phyloP scores from a whole-genome alignment of 1,284 basidiomycete genomes.

The Leccinum solheimii region DNA sequence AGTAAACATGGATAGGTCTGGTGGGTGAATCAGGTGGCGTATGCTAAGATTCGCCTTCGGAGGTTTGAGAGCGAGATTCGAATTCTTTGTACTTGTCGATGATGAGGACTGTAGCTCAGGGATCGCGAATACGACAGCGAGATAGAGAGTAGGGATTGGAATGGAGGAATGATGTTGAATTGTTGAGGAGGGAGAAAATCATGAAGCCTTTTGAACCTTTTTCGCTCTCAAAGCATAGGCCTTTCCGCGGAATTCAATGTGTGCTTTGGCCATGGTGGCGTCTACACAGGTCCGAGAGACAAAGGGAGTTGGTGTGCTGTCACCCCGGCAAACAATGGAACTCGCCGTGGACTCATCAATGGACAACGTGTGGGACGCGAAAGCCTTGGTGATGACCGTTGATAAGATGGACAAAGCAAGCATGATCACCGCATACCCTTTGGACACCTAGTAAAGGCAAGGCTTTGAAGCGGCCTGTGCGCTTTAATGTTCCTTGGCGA shows the following conservation, averaged over 20 bases:
- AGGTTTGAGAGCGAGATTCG: neutral
- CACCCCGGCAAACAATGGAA: slow-evolving; percentile 15
- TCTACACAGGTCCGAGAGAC: slow-evolving; percentile 11
- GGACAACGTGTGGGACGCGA: neutral
- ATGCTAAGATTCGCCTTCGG: neutral
- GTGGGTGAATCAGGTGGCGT: slow-evolving; percentile 1
- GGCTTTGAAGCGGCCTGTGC: neutral
- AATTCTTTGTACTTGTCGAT: slow-evolving; percentile 4
- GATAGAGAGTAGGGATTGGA: neutral
- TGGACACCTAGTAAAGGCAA: slow-evolving; percentile 18
- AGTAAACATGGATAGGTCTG: neutral
- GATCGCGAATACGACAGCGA: slow-evolving; percentile 9
- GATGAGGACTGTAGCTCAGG: neutral
- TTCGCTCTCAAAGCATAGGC: slow-evolving; percentile 5
- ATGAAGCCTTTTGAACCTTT: slow-evolving; percentile 26
- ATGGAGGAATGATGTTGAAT: neutral
- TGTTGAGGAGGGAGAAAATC: neutral
- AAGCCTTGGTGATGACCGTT: slow-evolving; percentile 8
- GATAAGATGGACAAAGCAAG: slow-evolving; percentile 27
- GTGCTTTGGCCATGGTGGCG: slow-evolving; percentile 24
- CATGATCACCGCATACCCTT: slow-evolving; percentile 1
- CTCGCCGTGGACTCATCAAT: slow-evolving; percentile 9
- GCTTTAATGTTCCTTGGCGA: slow-evolving; percentile 6
- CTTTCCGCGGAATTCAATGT: slow-evolving; percentile 3
- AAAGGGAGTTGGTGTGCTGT: slow-evolving; percentile 22